Conservation (phyloP, 169 alveolate species). For the Sarcocystis neurona region DNA sequence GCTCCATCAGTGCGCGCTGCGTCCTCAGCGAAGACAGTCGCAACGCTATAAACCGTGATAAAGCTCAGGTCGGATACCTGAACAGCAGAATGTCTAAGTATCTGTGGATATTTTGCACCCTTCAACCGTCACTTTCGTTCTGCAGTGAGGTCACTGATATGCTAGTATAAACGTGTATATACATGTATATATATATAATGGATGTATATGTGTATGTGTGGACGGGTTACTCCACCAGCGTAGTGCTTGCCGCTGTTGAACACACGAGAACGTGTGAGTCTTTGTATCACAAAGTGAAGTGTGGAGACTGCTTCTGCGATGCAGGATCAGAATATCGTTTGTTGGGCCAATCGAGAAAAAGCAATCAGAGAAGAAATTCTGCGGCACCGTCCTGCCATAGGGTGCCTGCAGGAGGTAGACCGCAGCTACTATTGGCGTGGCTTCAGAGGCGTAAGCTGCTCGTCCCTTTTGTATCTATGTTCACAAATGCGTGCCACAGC, state of each 20-base stretch:
- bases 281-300: too few species aligned
- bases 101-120: too few species aligned
- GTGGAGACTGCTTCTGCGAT: background rate
- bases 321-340: slow-evolving; percentile 19
- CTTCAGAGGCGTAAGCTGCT: background rate
- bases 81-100: too few species aligned
- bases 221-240: background rate
- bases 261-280: too few species aligned
- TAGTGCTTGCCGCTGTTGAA: too few species aligned
- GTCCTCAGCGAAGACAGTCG: too few species aligned
- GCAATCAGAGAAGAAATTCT: background rate
- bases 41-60: too few species aligned
- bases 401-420: slow-evolving; percentile 30
- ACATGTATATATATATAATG: slow-evolving; percentile 1
- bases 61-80: too few species aligned
- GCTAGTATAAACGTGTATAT: background rate
- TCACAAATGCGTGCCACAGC: too few species aligned
- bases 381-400: slow-evolving; percentile 14
- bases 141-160: background rate
- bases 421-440: background rate
- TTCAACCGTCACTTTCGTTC: background rate
- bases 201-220: background rate
- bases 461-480: background rate
- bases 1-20: too few species aligned
- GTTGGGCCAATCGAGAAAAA: slow-evolving; percentile 9